Conservation (phyloP, 495 filamentous ascomycete genomes). For the Tuber borchii region DNA sequence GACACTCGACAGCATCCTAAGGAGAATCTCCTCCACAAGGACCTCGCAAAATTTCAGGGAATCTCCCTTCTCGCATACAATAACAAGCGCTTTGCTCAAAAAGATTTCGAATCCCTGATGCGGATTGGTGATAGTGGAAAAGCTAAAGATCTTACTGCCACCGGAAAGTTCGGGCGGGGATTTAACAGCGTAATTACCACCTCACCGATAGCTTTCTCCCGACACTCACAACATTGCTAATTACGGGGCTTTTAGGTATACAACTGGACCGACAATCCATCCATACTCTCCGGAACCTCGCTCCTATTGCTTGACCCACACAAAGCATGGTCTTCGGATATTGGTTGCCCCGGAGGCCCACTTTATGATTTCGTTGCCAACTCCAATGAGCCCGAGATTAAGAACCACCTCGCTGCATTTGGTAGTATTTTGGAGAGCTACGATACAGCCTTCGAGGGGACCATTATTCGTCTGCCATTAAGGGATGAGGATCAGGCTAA, state of each 20-base stretch:
- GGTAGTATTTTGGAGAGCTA: conserved; percentile 27
- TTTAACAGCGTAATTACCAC: conserved; percentile 41
- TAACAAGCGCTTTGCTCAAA: conserved; percentile 42
- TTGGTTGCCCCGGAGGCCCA: conserved; percentile 43
- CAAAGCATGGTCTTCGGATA: conserved; percentile 42
- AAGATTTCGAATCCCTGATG: conserved; percentile 44
- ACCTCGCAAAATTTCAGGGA: conserved; percentile 44
- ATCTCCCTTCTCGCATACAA: conserved; percentile 46
- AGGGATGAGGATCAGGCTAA: conserved; percentile 41
- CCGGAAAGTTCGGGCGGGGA: conserved; percentile 45
- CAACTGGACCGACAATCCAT: conserved; percentile 48
- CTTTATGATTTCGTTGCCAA: conserved; percentile 43
- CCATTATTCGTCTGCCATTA: conserved; percentile 47
- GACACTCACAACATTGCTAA: not conserved
- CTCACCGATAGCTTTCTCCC: not conserved
- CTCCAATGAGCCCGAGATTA: conserved; percentile 38
- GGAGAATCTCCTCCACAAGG: conserved; percentile 39
- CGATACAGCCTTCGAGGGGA: conserved; percentile 36
- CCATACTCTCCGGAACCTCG: conserved; percentile 43
- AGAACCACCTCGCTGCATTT: conserved; percentile 44
- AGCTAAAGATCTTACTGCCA: conserved; percentile 41
- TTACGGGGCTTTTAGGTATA: conserved; percentile 40
- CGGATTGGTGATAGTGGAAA: conserved; percentile 45
- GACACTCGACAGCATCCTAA: conserved; percentile 37
- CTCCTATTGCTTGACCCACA: conserved; percentile 48